Conservation (phyloP, 2,329 filamentous ascomycete species). For the Tolypocladium paradoxum region DNA sequence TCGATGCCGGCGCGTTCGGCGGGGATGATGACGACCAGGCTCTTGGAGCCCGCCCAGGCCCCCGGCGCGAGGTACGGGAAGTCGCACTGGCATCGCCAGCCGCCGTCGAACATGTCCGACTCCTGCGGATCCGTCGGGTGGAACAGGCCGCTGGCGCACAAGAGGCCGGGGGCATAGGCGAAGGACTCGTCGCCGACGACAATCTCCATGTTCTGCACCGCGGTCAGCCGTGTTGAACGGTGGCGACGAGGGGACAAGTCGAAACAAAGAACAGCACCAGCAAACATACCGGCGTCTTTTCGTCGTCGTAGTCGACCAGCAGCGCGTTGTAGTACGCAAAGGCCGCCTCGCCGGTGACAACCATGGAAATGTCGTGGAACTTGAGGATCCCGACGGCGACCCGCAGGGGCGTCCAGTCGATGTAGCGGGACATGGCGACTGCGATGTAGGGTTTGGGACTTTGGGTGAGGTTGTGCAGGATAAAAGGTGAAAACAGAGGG, state of each 20-base stretch:
- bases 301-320: background rate
- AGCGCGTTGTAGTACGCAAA: slow-evolving; percentile 1
- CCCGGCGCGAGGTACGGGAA: background rate
- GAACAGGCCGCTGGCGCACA: background rate
- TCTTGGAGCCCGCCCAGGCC: background rate
- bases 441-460: background rate
- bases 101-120: background rate
- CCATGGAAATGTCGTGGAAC: background rate
- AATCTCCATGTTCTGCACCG: background rate
- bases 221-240: background rate
- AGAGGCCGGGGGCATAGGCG: background rate
- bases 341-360: background rate
- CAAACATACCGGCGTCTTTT: background rate
- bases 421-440: background rate
- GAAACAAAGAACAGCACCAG: background rate
- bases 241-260: background rate
- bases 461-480: background rate
- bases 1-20: background rate
- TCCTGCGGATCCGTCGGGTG: background rate
- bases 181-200: background rate
- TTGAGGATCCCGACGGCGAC: background rate
- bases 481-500: background rate
- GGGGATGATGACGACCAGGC: background rate
- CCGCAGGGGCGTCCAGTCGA: background rate
- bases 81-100: background rate